Conservation (phyloP, 1,139 yeast genomes). For the Candida buenavistaensis region DNA sequence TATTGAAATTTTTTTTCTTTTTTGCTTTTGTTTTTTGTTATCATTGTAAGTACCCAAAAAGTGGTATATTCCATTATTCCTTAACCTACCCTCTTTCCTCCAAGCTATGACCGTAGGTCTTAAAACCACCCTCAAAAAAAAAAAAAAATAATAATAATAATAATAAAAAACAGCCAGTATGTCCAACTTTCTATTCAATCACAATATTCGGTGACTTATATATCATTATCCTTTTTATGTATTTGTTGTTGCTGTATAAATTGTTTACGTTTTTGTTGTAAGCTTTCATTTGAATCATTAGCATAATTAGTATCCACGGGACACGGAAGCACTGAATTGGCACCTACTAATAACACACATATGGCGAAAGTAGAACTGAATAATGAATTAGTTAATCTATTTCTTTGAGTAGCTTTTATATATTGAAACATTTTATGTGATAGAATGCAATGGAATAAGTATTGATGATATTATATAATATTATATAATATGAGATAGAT, state of each 20-base stretch:
- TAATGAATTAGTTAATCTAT: slow-evolving; percentile 60
- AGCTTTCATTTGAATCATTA: slow-evolving; percentile 42
- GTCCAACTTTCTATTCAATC: no score
- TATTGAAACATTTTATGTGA: slow-evolving; percentile 15
- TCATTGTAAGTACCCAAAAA: no score
- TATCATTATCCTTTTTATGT: background rate
- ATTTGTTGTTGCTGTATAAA: slow-evolving; percentile 6
- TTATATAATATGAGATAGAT: background rate
- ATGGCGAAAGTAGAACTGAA: slow-evolving; percentile 76
- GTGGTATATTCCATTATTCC: no score
- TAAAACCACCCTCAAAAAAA: no score
- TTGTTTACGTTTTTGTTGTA: slow-evolving; percentile 12
- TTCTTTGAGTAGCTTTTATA: slow-evolving; percentile 57
- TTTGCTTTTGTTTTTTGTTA: no score
- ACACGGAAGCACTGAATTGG: slow-evolving; percentile 72
- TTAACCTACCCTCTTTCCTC: no score
- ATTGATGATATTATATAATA: background rate
- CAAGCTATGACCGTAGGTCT: no score
- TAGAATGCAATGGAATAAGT: background rate
- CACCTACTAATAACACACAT: slow-evolving; percentile 68
- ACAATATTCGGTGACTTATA: no score
- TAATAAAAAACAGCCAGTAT: no score
- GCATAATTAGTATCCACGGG: slow-evolving; percentile 59
- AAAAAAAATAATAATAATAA: no score
- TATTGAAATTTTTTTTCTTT: no score